Conservation (phyloP, 2,329 filamentous ascomycete species). For the Fusarium buxicola region DNA sequence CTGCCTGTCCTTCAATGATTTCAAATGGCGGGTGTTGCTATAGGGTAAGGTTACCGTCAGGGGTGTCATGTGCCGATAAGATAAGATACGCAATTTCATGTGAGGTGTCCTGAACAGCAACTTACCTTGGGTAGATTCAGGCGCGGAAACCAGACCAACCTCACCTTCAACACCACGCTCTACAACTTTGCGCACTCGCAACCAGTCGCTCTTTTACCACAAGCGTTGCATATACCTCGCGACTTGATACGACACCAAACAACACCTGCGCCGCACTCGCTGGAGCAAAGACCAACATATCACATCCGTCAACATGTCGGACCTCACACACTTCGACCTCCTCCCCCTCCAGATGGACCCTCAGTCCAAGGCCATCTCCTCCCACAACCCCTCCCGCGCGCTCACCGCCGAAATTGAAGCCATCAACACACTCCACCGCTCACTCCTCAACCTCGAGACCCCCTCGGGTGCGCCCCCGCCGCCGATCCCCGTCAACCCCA, state of each 20-base stretch:
- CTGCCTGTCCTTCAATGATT: too few relatives aligned
- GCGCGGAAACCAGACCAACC: not conserved
- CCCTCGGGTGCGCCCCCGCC: conserved; percentile 81
- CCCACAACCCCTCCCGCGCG: conserved; percentile 59
- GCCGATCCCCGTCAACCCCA: conserved; percentile 91
- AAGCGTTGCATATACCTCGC: not conserved
- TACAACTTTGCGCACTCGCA: conserved; percentile 22
- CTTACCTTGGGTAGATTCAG: conserved; percentile 19
- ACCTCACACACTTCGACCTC: conserved; percentile 80
- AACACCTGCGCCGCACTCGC: too few relatives aligned
- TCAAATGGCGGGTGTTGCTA: not conserved
- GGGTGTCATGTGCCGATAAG: conserved; percentile 54
- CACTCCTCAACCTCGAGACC: conserved; percentile 66
- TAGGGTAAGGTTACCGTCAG: conserved; percentile 37
- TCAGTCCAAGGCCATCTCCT: conserved; percentile 78
- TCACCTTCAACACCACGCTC: conserved; percentile 12
- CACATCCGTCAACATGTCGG: conserved; percentile 58
- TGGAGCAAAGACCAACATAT: not conserved
- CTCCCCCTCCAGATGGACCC: conserved; percentile 86
- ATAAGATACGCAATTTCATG: conserved; percentile 48
- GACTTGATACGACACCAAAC: not conserved
- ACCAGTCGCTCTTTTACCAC: conserved; percentile 33
- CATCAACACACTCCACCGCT: conserved; percentile 83
- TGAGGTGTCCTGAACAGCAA: conserved; percentile 49
- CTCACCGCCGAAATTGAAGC: conserved; percentile 74